A percentile compares a stretch with the other conserved stretches of the same genome.
These are phyloP conservation scores for Fusarium hainanense DNA, from an alignment of 2,329 filamentous ascomycete genomes.

Conservation along the genomic window DNA sequence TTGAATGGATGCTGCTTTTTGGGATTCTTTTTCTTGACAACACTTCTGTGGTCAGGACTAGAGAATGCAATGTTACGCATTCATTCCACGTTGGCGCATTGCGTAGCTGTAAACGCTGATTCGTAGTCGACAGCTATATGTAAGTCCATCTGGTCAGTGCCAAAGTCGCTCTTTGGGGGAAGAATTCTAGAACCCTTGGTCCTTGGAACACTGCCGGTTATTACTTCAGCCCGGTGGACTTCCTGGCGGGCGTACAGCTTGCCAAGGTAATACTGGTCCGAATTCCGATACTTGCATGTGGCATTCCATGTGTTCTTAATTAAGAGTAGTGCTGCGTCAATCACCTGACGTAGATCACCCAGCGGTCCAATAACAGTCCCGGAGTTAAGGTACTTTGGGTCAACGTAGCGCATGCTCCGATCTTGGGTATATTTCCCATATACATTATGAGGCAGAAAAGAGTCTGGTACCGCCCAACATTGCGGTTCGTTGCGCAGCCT, in stretches of 20 bases:
- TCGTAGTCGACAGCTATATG: slow-evolving; percentile 57
- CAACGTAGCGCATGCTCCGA: slow-evolving; percentile 47
- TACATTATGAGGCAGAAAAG: slow-evolving; percentile 46
- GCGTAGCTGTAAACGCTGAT: slow-evolving; percentile 46
- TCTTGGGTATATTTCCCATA: slow-evolving; percentile 54
- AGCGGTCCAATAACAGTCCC: slow-evolving; percentile 58
- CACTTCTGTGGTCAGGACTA: slow-evolving; percentile 25
- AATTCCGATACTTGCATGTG: slow-evolving; percentile 48
- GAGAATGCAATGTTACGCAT: background rate
- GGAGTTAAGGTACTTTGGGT: slow-evolving; percentile 58
- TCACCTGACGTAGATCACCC: slow-evolving; percentile 43
- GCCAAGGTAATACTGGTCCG: slow-evolving; percentile 58
- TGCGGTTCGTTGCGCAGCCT: slow-evolving; percentile 50
- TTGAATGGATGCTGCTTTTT: slow-evolving; percentile 43
- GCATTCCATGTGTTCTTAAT: slow-evolving; percentile 51
- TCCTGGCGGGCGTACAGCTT: slow-evolving; percentile 58
- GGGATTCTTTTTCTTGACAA: slow-evolving; percentile 42
- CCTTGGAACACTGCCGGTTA: slow-evolving; percentile 14
- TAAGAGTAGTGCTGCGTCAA: slow-evolving; percentile 46
- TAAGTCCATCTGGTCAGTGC: slow-evolving; percentile 37
- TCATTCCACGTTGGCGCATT: background rate
- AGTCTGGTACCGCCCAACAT: slow-evolving; percentile 55
- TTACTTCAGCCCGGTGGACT: slow-evolving; percentile 50
- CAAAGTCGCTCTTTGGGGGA: background rate
- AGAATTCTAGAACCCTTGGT: background rate